Conservation (phyloP, 129 eudicot genomes). For the Flaveria ramosissima region DNA sequence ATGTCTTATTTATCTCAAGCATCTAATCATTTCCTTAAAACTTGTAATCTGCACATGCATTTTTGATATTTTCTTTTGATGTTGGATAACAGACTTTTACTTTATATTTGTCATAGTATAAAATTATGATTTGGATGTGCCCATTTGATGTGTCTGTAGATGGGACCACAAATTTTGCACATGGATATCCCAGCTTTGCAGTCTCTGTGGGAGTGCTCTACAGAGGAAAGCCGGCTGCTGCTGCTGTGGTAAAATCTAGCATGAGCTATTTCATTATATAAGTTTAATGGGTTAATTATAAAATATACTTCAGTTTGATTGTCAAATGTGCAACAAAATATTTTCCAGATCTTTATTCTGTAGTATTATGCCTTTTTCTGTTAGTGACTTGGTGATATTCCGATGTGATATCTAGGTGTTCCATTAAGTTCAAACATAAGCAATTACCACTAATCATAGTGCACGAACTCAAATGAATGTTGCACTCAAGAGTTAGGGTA, state of each 20-base stretch:
- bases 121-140: not conserved
- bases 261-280: not conserved
- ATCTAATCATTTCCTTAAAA: conserved; percentile 3
- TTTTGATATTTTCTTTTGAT: not conserved
- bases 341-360: not conserved
- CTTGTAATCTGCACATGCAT: conserved; percentile 1
- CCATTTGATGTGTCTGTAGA: conserved; percentile 47
- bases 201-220: conserved; percentile 93
- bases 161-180: conserved; percentile 98
- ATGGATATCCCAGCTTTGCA: conserved; percentile 96
- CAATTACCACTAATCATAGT: no score
- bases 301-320: conserved; percentile 1
- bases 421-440: no score
- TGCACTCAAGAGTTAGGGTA: no score
- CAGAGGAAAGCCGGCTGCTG: conserved; percentile 93
- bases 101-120: not conserved
- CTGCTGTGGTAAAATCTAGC: conserved; percentile 68
- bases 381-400: no score
- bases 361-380: not conserved
- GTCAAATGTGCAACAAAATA: not conserved
- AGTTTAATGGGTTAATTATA: not conserved
- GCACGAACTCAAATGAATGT: no score
- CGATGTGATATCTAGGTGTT: no score
- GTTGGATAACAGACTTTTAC: not conserved
- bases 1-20: conserved; percentile 9